A percentile compares a stretch with the other conserved stretches of the same genome.
phyloP scores from a whole-genome alignment of 1,284 basidiomycete species.

The Neonothopanus nambi region DNA sequence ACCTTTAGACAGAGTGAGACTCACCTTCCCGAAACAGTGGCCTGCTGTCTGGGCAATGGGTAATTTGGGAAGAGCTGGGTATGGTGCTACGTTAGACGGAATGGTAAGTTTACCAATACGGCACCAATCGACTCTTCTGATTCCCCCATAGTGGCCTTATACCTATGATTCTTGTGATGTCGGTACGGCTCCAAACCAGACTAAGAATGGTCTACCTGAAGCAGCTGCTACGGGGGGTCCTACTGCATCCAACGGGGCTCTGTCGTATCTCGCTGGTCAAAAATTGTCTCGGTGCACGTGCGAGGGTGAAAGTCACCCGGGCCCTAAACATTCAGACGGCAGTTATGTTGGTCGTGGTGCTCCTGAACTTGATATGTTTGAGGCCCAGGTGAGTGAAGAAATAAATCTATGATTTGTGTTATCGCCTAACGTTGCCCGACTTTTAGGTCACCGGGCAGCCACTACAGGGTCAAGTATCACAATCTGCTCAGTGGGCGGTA shows the following conservation, averaged over 20 bases:
- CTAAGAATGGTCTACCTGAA: constrained; percentile 27
- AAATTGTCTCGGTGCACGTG: constrained; percentile 82
- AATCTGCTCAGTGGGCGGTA: constrained; percentile 65
- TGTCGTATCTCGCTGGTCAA: constrained; percentile 82
- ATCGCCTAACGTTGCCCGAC: neutral
- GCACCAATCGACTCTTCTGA: neutral
- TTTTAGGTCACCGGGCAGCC: neutral
- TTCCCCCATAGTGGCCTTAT: constrained; percentile 63
- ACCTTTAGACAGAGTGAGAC: too few relatives aligned
- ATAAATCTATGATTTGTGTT: constrained; percentile 17
- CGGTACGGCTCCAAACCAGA: too few relatives aligned
- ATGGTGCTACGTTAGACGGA: constrained; percentile 50
- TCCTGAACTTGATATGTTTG: constrained; percentile 86
- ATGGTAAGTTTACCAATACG: constrained; percentile 31
- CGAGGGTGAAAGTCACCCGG: constrained; percentile 79
- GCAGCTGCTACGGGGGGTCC: constrained; percentile 33
- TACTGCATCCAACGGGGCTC: constrained; percentile 2
- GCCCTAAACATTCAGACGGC: constrained; percentile 66
- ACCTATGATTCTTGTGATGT: constrained; percentile 76
- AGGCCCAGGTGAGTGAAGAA: constrained; percentile 50
- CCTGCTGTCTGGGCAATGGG: constrained; percentile 72
- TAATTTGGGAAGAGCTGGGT: constrained; percentile 54
- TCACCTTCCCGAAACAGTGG: too few relatives aligned
- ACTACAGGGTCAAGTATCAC: constrained; percentile 32
- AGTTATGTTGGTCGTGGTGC: constrained; percentile 70